Percentiles rank a stretch among this genome's conserved stretches.
phyloP scores from a whole-genome alignment of 2,329 filamentous ascomycete species.

The Colletotrichum sp. region DNA sequence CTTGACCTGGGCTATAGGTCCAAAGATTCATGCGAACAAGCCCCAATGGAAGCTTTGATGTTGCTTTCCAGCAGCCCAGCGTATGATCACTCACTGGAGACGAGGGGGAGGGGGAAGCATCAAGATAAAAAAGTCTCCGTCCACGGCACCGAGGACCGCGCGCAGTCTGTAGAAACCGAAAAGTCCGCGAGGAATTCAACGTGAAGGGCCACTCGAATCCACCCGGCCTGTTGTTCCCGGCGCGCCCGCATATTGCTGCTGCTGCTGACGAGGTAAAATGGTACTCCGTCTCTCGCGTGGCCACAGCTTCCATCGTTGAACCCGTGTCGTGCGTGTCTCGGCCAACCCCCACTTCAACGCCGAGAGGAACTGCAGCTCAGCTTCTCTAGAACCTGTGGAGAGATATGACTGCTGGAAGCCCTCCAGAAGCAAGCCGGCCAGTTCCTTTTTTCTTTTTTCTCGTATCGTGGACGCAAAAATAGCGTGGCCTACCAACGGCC shows the following conservation, averaged over 20 bases:
- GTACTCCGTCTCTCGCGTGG: background rate
- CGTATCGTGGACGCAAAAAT: background rate
- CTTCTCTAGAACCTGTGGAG: background rate
- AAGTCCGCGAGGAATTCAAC: conserved; percentile 6
- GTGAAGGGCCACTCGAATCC: background rate
- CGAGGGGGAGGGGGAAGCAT: background rate
- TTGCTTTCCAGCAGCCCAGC: background rate
- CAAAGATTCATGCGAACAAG: background rate
- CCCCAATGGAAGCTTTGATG: background rate
- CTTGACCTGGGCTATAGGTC: background rate
- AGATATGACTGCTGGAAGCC: background rate
- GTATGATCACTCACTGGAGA: background rate
- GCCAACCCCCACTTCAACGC: background rate
- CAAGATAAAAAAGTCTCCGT: background rate
- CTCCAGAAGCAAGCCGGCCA: background rate
- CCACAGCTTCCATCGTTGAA: background rate
- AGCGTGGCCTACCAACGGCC: background rate
- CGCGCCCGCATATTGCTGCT: background rate
- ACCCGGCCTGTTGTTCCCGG: conserved; percentile 8
- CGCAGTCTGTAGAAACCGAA: background rate
- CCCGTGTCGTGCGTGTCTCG: background rate
- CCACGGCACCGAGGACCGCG: background rate
- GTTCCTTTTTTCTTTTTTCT: background rate
- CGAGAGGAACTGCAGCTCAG: background rate
- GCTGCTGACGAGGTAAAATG: background rate